Evolutionary conservation across 225 moss, liverwort and hornwort species (phyloP), one percentile per base, ranked within the genome.

Genomic region (Pseudoscleropodium purum): DNA sequence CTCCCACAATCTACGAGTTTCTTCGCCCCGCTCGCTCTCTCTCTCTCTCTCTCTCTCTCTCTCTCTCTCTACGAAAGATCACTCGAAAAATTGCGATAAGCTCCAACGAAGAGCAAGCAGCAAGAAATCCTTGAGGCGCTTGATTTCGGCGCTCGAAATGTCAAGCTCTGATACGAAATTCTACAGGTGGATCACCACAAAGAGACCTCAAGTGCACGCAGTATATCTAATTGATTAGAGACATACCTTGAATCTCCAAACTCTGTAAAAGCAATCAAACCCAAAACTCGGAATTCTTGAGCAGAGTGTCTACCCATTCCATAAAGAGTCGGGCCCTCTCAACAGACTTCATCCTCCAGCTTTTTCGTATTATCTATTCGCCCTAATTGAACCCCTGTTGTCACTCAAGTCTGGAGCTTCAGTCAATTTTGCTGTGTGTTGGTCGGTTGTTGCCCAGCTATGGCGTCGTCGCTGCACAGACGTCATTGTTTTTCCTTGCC

Each of bases 381-480:
- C 20, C 47, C 36, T 59, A 24, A 17, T 47, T 68, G 17, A 86
- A 62, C 18, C 84, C 45, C 63, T 51, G 17, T 26, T 56, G 39
- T 76, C 56, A 29, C 11, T 21, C 15, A 43, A 26, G 60, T 87
- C 59, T 51, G 47, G 70, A 25, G 36, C 49, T 87, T 64, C 51
- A 83, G 41, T 80, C 20, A 26, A 72, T 43, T n/a, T 34, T 45
- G 26, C 43, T 33, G 24, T 37, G 59, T 30, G 49, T 27, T 60
- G 57, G 45, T 59, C 52, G 29, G 75, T 64, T 15, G 26, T 88
- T 85, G 76, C 36, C 64, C 68, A 89, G 93, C 91, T 45, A 93
- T 93, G 93, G 90, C 93, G 80, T 85, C 84, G 75, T 83, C 85
- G 72, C 86, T 93, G 79, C 77, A 79, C 33, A 30, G 84, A 49